phyloP scores from a whole-genome alignment of 768 basidiomycete species.

The Scleroderma bovista region DNA sequence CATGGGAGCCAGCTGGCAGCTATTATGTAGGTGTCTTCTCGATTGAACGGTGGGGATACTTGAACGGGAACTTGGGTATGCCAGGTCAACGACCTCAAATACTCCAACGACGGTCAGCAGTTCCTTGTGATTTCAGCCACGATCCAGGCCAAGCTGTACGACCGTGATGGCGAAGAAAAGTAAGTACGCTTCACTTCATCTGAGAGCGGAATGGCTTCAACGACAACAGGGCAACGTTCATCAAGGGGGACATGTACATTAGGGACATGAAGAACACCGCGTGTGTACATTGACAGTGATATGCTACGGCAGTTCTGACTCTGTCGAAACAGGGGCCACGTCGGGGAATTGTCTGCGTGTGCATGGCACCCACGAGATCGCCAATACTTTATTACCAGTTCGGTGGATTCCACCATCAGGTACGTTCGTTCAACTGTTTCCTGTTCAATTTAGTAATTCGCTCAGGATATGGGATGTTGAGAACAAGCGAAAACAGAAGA shows the following conservation, averaged over 20 bases:
- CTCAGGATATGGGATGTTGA: conserved; percentile 90
- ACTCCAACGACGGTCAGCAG: conserved; percentile 79
- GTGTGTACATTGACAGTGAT: conserved; percentile 43
- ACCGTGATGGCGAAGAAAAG: conserved; percentile 91
- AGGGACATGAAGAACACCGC: conserved; percentile 99
- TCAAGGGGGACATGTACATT: conserved; percentile 97
- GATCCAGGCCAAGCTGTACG: conserved; percentile 81
- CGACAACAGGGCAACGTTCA: conserved; percentile 63
- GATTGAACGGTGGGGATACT: neutral
- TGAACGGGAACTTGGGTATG: neutral
- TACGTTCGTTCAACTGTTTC: conserved; percentile 30
- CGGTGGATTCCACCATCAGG: conserved; percentile 95
- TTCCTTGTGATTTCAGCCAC: conserved; percentile 89
- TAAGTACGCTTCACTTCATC: conserved; percentile 38
- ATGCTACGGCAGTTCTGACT: conserved; percentile 5
- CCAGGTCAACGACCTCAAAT: conserved; percentile 89
- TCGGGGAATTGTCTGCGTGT: conserved; percentile 84
- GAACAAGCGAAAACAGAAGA: conserved; percentile 89
- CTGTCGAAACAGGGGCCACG: conserved; percentile 68
- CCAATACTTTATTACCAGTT: conserved; percentile 83
- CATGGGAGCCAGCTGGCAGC: conserved; percentile 90
- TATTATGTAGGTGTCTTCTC: conserved; percentile 61
- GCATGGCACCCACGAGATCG: conserved; percentile 90
- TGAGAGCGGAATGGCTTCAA: conserved; percentile 39
- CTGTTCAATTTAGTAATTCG: conserved; percentile 4